Base-by-base conservation (phyloP, 1,284 basidiomycete species). In the Mycena sp. region DNA sequence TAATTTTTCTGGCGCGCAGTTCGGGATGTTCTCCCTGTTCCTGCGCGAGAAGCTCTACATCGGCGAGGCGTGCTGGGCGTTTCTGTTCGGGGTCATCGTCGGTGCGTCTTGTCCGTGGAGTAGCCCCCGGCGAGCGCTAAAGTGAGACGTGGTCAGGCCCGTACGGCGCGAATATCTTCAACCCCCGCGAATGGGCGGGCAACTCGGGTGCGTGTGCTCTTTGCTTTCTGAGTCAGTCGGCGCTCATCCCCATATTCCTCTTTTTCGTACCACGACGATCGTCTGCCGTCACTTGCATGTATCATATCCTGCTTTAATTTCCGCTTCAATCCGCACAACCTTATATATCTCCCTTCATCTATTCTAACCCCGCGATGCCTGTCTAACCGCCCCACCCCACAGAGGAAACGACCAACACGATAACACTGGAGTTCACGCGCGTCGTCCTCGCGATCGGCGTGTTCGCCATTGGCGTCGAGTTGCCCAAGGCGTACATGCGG, bases 391-490 rank as follows among this genome's bases (percentile, higher is more conserved):
- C 11, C 12, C 2, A 19, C 14, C n/a, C 46, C 6, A 23, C 58
- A 66, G 65, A 46, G 10, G 65, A 64, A 12, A 58, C 58, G n/a
- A 37, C 28, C 10, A 90, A 95, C 75, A 80, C 81, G 26, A 93
- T 97, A 67, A 95, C 90, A 0, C 82, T 95, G 65, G 98, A 99
- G 78, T 85, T 99, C 71, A 96, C 95, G 21, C 87, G 97, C n/a
- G 91, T 99, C 61, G 94, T 99, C 59, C 90, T 99, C 50, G 97
- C 97, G 6, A 93, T 99, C 61, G 96, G 96, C 40, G 97, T 99
- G 4, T 99, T 99, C 77, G 96, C 97, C 11, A 95, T 99, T 64
- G 98, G 98, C 3, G 98, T 99, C 40, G 94, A 98, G 74, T 80
- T 98, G 72, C 96, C 96, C 26, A 96, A 96, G 78, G 91, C 91